Evolutionary conservation across 164 flowering plant species (phyloP).

Genomic region (Akebia trifoliata): DNA sequence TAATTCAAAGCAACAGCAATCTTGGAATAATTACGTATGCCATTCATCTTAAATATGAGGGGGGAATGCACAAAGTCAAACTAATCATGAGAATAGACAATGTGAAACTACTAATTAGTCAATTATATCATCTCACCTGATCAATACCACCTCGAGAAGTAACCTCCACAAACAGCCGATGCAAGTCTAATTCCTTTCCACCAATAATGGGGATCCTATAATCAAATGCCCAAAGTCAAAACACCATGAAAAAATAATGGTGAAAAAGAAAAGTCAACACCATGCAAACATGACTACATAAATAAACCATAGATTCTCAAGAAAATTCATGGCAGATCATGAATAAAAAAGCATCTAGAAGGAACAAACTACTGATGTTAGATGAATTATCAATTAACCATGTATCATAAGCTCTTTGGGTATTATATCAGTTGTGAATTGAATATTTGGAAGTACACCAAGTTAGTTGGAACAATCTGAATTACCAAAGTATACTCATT

Average conservation of each 20-base stretch:
- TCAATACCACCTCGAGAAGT: constrained; percentile 91
- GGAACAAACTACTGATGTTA: background rate
- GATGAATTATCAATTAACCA: background rate
- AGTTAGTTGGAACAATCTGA: background rate
- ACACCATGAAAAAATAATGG: background rate
- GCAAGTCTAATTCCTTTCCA: constrained; percentile 81
- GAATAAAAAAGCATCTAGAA: background rate
- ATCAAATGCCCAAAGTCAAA: constrained; percentile 3
- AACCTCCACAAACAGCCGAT: constrained; percentile 84
- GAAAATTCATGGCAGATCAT: too few species aligned
- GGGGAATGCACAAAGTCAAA: background rate
- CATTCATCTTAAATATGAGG: too few species aligned
- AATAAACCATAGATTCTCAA: background rate
- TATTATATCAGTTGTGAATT: background rate
- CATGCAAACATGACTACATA: background rate
- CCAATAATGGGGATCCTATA: constrained; percentile 89
- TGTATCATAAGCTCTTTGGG: background rate
- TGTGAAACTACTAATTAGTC: background rate
- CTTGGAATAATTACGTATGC: too few species aligned
- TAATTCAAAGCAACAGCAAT: too few species aligned
- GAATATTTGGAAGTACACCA: background rate
- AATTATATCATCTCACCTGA: constrained; percentile 38
- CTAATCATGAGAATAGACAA: background rate
- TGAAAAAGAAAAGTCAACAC: background rate
- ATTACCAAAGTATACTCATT: too few species aligned